A percentile compares a stretch with the other conserved stretches of the same genome.
Conservation (phyloP, 345 rosid genomes). For the Garcia nutans region DNA sequence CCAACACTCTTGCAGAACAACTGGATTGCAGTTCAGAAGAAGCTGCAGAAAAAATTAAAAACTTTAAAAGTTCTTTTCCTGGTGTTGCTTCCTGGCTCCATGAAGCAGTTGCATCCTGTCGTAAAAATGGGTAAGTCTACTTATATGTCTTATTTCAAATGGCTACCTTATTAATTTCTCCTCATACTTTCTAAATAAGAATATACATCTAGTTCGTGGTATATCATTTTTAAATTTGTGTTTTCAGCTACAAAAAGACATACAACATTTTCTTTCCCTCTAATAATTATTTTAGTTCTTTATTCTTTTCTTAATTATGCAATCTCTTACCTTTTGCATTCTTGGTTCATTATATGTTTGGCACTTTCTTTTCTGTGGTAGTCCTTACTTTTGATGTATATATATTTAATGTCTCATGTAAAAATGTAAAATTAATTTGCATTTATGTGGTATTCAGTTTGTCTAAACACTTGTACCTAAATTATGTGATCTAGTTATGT, state of each 20-base stretch:
- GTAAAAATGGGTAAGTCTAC: conserved; percentile 59
- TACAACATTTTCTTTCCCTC: not conserved
- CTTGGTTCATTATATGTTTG: not conserved
- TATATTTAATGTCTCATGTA: not conserved
- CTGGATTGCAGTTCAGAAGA: conserved; percentile 75
- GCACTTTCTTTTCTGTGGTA: not conserved
- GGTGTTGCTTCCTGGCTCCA: conserved; percentile 83
- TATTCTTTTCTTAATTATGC: not conserved
- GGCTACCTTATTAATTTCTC: not conserved
- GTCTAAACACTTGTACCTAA: not conserved
- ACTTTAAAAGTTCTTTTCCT: conserved; percentile 81
- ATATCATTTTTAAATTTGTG: not conserved
- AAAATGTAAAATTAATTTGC: not conserved
- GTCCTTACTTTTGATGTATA: not conserved
- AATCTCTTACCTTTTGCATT: not conserved
- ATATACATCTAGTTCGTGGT: not conserved
- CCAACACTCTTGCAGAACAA: conserved; percentile 81
- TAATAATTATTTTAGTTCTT: not conserved
- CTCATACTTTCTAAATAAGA: not conserved
- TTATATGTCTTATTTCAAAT: not conserved
- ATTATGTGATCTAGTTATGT: conserved; percentile 57
- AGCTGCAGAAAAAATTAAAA: conserved; percentile 79
- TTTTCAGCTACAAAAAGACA: not conserved
- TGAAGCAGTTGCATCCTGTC: conserved; percentile 65
- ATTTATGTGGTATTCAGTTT: not conserved